Base-by-base conservation (phyloP, 768 basidiomycete genomes). In the Lactifluus piperatus region DNA sequence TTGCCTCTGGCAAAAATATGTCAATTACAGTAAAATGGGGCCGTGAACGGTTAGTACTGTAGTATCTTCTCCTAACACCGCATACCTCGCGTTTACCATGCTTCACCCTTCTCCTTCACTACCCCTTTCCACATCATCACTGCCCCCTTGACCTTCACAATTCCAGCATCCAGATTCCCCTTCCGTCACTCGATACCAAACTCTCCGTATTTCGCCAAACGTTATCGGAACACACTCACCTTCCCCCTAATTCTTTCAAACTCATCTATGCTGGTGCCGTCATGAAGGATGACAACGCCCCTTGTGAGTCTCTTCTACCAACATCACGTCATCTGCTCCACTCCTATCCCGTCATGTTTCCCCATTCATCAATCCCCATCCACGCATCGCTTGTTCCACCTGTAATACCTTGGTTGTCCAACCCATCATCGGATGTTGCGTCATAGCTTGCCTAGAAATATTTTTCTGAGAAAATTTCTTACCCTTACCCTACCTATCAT, bases 241-340 rank as follows among this genome's bases (percentile, higher is more conserved):
- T 97, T 13, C 81, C 86, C 0, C 70, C 72, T 29, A 67, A 79
- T 63, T 79, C 81, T 29, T 91, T 97, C 79, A 91, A 93, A 70
- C 80, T 98, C 67, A 83, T 98, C 63, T 85, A 88, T 73, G 82
- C 87, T 47, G 95, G 95, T 39, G 93, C 91, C 1, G 81, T 97
- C 71, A 87, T 97, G 81, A 87, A 85, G 65, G 91, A 95, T 69
- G 85, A 93, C 69, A 69, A 73, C 58, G 79, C 82, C 8, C 80
- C 85, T 47, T 73, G 85, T 88, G 62, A 64, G 74, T 80, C 69
- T 36, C 39, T 37, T 43, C 45, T 49, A 20, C 54, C 51, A 46
- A 50, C 55, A 34, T 39, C 52, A 47, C 44, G 52, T 59, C 54
- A 51, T 27, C 37, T 16, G 47, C 53, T 52, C 52, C 48, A 64